A percentile compares a stretch with the other conserved stretches of the same genome.
phyloP scores from a whole-genome alignment of 305 asterid genomes.

The Ilex paraguariensis region DNA sequence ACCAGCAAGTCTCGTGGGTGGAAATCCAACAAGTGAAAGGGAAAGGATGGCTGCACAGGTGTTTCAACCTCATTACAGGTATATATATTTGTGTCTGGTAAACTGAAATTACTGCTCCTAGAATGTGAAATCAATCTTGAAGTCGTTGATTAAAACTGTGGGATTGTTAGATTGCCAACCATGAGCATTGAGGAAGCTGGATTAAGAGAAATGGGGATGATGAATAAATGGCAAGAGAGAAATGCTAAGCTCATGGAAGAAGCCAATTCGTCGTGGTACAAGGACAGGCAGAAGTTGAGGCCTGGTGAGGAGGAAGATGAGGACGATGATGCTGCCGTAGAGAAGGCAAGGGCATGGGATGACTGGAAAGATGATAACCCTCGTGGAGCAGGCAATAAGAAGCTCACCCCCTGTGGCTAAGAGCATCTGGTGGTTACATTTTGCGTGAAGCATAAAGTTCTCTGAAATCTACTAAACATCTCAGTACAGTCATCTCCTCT shows the following conservation, averaged over 20 bases:
- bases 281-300: conserved; percentile 32
- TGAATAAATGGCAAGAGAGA: conserved; percentile 84
- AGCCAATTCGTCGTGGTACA: conserved; percentile 87
- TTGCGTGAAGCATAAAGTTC: too few species aligned
- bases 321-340: conserved; percentile 82
- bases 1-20: conserved; percentile 73
- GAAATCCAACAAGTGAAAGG: conserved; percentile 80
- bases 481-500: not conserved
- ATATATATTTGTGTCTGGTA: conserved; percentile 2
- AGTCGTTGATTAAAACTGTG: not conserved
- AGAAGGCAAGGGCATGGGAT: conserved; percentile 93
- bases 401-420: conserved; percentile 96
- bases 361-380: conserved; percentile 99
- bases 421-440: not conserved
- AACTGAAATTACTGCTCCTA: not conserved
- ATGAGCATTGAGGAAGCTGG: conserved; percentile 99
- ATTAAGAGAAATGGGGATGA: conserved; percentile 84
- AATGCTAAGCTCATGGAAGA: conserved; percentile 74
- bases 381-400: conserved; percentile 96
- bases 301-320: conserved; percentile 56
- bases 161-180: conserved; percentile 59
- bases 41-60: conserved; percentile 88
- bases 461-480: too few species aligned
- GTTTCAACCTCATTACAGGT: conserved; percentile 93
- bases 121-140: not conserved